These are phyloP conservation scores for Nasturtium officinale DNA, from an alignment of 345 rosid genomes.

Conservation along the genomic window DNA sequence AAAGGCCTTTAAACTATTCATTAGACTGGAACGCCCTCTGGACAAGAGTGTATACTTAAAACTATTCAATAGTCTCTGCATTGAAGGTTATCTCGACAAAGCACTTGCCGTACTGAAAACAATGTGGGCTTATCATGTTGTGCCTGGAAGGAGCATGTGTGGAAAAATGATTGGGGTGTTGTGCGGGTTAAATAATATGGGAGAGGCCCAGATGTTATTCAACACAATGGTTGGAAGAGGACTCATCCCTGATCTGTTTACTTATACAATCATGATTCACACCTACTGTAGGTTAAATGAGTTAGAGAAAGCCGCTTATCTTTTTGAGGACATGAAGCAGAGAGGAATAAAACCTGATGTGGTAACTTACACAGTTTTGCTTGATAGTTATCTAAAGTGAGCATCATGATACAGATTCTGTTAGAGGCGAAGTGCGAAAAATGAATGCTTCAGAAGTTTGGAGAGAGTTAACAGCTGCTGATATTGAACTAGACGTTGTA, in stretches of 20 bases:
- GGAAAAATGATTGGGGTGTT: conserved; percentile 52
- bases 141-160: conserved; percentile 52
- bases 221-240: conserved; percentile 45
- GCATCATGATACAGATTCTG: conserved; percentile 11
- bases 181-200: conserved; percentile 48
- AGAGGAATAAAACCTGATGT: conserved; percentile 69
- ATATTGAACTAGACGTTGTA: conserved; percentile 53
- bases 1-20: conserved; percentile 53
- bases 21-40: conserved; percentile 40
- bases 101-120: conserved; percentile 47
- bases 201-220: conserved; percentile 50
- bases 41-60: conserved; percentile 53
- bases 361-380: conserved; percentile 60
- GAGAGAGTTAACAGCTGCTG: conserved; percentile 48
- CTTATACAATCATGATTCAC: conserved; percentile 68
- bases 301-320: conserved; percentile 48
- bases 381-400: conserved; percentile 49
- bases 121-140: conserved; percentile 50
- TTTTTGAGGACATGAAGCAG: conserved; percentile 60
- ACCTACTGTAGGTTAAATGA: conserved; percentile 56
- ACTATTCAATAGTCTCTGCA: conserved; percentile 53
- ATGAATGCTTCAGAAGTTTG: conserved; percentile 40
- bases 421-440: conserved; percentile 26
- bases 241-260: conserved; percentile 51
- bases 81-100: conserved; percentile 45